phyloP scores from a whole-genome alignment of 2,329 filamentous ascomycete genomes.

The Domatiomyces catenatus region DNA sequence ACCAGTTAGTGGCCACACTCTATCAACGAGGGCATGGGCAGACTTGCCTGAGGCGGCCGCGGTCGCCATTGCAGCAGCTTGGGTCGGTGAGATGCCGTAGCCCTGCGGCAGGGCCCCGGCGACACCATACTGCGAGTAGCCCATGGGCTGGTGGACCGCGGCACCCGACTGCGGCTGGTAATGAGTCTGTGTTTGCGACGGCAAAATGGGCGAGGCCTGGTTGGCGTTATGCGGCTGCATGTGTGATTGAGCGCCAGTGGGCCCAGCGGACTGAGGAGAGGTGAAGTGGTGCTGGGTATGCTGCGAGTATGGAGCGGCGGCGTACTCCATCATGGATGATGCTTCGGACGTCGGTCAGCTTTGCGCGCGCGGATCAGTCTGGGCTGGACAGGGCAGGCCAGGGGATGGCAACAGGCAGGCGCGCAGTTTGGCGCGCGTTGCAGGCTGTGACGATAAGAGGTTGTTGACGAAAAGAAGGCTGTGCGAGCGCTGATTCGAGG shows the following conservation, averaged over 20 bases:
- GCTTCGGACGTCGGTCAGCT: not conserved
- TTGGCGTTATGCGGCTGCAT: slow-evolving; percentile 42
- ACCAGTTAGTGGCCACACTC: slow-evolving; percentile 2
- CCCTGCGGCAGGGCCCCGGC: slow-evolving; percentile 54
- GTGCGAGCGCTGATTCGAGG: not conserved
- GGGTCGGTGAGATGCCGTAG: slow-evolving; percentile 67
- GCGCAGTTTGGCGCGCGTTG: not conserved
- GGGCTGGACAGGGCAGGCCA: too few species aligned
- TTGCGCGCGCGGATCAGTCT: not conserved
- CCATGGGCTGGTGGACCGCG: slow-evolving; percentile 52
- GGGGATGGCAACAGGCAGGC: not conserved
- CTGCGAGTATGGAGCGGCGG: slow-evolving; percentile 47
- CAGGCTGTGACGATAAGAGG: not conserved
- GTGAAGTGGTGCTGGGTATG: slow-evolving; percentile 51
- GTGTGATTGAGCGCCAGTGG: slow-evolving; percentile 52
- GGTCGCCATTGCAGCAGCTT: slow-evolving; percentile 86
- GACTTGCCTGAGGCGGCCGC: slow-evolving; percentile 79
- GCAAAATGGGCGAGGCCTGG: slow-evolving; percentile 65
- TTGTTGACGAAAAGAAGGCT: not conserved
- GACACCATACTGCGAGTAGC: slow-evolving; percentile 68
- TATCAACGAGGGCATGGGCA: slow-evolving; percentile 35
- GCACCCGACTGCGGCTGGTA: slow-evolving; percentile 51
- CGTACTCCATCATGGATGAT: slow-evolving; percentile 53
- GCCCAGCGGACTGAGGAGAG: slow-evolving; percentile 36
- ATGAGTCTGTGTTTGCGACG: slow-evolving; percentile 52